Conservation (phyloP, 2,329 filamentous ascomycete species). For the Penicillium occitanis region DNA sequence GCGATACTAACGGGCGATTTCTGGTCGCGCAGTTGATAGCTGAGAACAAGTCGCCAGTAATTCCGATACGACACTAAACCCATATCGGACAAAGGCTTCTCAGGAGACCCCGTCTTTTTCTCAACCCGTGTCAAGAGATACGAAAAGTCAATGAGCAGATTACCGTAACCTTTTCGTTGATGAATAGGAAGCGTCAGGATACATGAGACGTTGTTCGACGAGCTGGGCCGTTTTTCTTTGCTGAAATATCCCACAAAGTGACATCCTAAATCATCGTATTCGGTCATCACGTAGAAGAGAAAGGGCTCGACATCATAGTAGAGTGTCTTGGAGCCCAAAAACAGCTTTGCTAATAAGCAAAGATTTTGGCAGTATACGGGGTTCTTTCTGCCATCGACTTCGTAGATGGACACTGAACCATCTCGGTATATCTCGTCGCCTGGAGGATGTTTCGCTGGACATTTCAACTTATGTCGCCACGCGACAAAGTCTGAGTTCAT, state of each 20-base stretch:
- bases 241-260: conserved; percentile 99
- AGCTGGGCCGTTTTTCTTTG: conserved; percentile 93
- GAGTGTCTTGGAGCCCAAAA: conserved; percentile 94
- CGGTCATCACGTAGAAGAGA: conserved; percentile 97
- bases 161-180: conserved; percentile 94
- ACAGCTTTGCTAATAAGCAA: conserved; percentile 91
- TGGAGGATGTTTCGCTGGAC: conserved; percentile 91
- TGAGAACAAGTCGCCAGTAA: conserved; percentile 90
- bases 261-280: conserved; percentile 81
- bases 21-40: conserved; percentile 72
- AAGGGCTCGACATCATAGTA: conserved; percentile 99
- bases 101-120: conserved; percentile 88
- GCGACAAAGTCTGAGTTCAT: conserved; percentile 99
- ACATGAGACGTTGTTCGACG: conserved; percentile 95
- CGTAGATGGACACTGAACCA: conserved; percentile 90
- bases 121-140: conserved; percentile 93
- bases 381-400: conserved; percentile 92
- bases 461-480: conserved; percentile 97
- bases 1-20: conserved; percentile 57
- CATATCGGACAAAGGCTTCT: conserved; percentile 98
- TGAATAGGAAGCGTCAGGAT: conserved; percentile 95
- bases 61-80: conserved; percentile 95
- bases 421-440: conserved; percentile 98
- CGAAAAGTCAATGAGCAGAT: conserved; percentile 96
- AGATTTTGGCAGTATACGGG: conserved; percentile 96